phyloP scores from a whole-genome alignment of 768 basidiomycete species.

The Russula foetens region DNA sequence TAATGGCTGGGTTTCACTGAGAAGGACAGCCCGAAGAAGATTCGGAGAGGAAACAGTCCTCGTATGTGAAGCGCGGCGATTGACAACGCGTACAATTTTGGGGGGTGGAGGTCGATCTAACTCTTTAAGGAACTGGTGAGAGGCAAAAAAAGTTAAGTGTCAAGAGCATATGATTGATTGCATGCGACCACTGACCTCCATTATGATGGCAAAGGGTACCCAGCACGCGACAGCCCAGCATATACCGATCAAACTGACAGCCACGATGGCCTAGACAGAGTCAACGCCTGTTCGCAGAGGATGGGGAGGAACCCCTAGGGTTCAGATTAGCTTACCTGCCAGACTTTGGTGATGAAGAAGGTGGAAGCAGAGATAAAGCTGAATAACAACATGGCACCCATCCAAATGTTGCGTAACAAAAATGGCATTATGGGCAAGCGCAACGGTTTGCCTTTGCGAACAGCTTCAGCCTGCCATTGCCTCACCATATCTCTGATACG shows the following conservation, averaged over 20 bases:
- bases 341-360: slow-evolving; percentile 76
- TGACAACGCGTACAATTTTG: background rate
- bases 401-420: slow-evolving; percentile 91
- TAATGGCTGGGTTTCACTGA: slow-evolving; percentile 49
- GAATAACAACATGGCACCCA: slow-evolving; percentile 76
- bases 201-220: slow-evolving; percentile 96
- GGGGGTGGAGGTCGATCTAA: slow-evolving; percentile 3
- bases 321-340: slow-evolving; percentile 39
- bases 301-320: background rate
- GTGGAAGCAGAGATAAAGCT: slow-evolving; percentile 72
- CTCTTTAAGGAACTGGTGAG: slow-evolving; percentile 18
- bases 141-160: background rate
- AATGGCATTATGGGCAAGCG: slow-evolving; percentile 84
- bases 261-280: slow-evolving; percentile 56
- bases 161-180: background rate
- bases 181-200: slow-evolving; percentile 57
- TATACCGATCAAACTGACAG: slow-evolving; percentile 80
- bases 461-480: slow-evolving; percentile 82
- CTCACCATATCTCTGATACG: slow-evolving; percentile 64
- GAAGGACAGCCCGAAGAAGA: slow-evolving; percentile 27
- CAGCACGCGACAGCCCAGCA: slow-evolving; percentile 98
- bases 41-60: slow-evolving; percentile 47
- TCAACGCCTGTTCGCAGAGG: background rate
- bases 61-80: slow-evolving; percentile 39
- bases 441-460: slow-evolving; percentile 61